Evolutionary conservation across 306 rosid species (phyloP).

Genomic region (Cicer cuneatum): DNA sequence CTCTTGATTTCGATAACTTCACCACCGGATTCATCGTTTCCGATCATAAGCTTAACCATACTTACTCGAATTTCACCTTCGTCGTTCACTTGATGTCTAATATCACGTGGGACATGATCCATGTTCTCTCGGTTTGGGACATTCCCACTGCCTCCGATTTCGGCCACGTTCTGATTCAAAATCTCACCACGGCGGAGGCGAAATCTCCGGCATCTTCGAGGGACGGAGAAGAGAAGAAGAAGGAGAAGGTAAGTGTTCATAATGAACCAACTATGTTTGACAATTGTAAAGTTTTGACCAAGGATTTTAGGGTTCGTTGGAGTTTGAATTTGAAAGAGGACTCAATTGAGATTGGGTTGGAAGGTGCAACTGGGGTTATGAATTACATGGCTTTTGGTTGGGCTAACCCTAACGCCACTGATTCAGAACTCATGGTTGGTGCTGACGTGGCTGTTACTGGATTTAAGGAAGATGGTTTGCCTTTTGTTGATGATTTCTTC

Average conservation of each 20-base stretch:
- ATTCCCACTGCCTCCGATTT: constrained; percentile 74
- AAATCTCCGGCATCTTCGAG: constrained; percentile 49
- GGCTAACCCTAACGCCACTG: constrained; percentile 62
- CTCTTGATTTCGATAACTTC: constrained; percentile 59
- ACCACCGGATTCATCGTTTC: constrained; percentile 69
- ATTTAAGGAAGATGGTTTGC: constrained; percentile 70
- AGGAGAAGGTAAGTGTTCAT: constrained; percentile 25
- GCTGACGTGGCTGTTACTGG: constrained; percentile 82
- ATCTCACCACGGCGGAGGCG: constrained; percentile 11
- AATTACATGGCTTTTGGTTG: constrained; percentile 94
- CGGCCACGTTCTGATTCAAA: constrained; percentile 61
- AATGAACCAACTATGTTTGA: constrained; percentile 67
- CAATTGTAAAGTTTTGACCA: constrained; percentile 70
- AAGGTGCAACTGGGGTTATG: constrained; percentile 69
- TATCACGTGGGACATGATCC: constrained; percentile 75
- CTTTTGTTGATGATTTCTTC: constrained; percentile 79
- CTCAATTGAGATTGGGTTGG: constrained; percentile 73
- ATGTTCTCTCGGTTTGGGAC: constrained; percentile 84
- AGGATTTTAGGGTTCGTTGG: constrained; percentile 75
- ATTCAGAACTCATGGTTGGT: constrained; percentile 68
- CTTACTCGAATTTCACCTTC: constrained; percentile 61
- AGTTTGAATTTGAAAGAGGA: constrained; percentile 59
- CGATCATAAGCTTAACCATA: constrained; percentile 60
- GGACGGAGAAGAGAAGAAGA: constrained; percentile 14
- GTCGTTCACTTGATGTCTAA: constrained; percentile 60